These are phyloP conservation scores for Salix arbutifolia DNA, from an alignment of 345 rosid species.

Conservation along the genomic window DNA sequence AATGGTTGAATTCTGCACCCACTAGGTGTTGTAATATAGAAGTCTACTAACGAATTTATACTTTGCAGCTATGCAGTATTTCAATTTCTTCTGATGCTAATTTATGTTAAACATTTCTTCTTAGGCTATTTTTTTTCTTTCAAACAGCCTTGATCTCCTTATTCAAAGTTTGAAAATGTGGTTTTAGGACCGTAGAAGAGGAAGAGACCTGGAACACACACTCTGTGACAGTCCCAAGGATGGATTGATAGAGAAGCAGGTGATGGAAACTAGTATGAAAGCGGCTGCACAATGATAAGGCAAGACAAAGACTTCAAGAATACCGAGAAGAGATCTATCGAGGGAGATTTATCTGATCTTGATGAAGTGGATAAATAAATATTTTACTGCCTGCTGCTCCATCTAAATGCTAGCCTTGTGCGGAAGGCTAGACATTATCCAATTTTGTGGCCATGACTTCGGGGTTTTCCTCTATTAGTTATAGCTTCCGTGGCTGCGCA, in stretches of 20 bases:
- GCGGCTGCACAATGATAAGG: conserved; percentile 6
- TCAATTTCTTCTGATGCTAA: background rate
- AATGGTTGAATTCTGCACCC: background rate
- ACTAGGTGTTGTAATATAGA: background rate
- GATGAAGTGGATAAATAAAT: conserved; percentile 9
- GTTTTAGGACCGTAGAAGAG: conserved; percentile 42
- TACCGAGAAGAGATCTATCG: conserved; percentile 11
- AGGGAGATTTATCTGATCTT: background rate
- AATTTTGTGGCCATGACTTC: background rate
- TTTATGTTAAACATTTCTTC: background rate
- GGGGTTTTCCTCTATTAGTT: background rate
- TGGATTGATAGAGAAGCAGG: conserved; percentile 15
- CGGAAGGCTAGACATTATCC: background rate
- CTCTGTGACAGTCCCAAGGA: conserved; percentile 10
- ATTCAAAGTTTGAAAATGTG: conserved; percentile 1
- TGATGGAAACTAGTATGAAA: conserved; percentile 8
- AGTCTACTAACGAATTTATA: background rate
- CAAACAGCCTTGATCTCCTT: background rate
- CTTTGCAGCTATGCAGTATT: background rate
- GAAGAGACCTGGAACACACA: conserved; percentile 28
- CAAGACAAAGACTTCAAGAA: conserved; percentile 25
- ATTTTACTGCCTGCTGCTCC: conserved; percentile 11
- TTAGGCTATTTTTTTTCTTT: background rate
- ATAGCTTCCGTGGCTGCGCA: background rate
- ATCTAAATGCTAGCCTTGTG: conserved; percentile 4